Conservation (phyloP, 2,329 filamentous ascomycete genomes). For the Penicillium corylophilum region DNA sequence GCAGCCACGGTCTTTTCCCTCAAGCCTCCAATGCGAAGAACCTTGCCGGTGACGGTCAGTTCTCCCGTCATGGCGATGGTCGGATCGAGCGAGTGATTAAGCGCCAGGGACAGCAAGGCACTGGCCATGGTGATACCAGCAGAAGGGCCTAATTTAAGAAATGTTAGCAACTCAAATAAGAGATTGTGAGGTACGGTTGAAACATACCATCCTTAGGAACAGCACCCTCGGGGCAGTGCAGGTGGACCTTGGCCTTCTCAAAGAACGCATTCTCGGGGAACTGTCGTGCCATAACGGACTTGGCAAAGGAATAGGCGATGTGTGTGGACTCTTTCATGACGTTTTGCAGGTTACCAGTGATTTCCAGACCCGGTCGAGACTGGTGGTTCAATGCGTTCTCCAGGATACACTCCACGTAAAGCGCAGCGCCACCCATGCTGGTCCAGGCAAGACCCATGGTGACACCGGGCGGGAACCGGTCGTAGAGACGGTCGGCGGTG, state of each 20-base stretch:
- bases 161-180: background rate
- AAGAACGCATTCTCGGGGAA: constrained; percentile 95
- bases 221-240: constrained; percentile 95
- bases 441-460: constrained; percentile 99
- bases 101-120: constrained; percentile 77
- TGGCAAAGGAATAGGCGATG: constrained; percentile 95
- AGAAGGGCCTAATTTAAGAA: constrained; percentile 57
- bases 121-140: constrained; percentile 99
- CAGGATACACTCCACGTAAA: constrained; percentile 96
- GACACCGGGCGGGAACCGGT: constrained; percentile 87
- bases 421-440: constrained; percentile 89
- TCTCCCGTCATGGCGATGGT: constrained; percentile 98
- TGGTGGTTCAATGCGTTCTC: constrained; percentile 74
- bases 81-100: constrained; percentile 75
- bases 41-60: constrained; percentile 93
- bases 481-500: constrained; percentile 92
- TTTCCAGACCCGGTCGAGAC: constrained; percentile 77
- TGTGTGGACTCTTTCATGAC: constrained; percentile 98
- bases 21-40: constrained; percentile 88
- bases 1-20: constrained; percentile 97
- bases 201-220: constrained; percentile 80
- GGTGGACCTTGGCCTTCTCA: constrained; percentile 88
- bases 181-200: background rate
- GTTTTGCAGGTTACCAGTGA: constrained; percentile 89
- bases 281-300: constrained; percentile 77